A percentile compares a stretch with the other conserved stretches of the same genome.
Evolutionary conservation across 768 basidiomycete species (phyloP).

Genomic region (Pholiota microspora): DNA sequence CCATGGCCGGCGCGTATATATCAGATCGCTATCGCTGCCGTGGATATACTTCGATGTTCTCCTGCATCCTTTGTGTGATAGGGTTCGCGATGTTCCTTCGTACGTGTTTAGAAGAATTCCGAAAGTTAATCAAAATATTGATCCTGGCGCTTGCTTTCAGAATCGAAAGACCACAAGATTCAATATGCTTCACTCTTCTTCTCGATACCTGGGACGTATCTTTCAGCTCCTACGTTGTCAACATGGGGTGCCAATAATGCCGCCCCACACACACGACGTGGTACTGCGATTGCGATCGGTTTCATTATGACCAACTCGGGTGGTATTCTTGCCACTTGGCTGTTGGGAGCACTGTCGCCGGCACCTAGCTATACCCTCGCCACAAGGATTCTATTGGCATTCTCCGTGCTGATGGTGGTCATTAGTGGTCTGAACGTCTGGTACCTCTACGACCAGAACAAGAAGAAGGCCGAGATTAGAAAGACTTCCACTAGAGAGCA

Average conservation of each 20-base stretch:
- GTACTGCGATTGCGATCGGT: conserved; percentile 55
- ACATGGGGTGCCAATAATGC: conserved; percentile 67
- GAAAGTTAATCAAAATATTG: neutral
- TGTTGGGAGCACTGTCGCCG: conserved; percentile 48
- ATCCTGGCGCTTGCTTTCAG: conserved; percentile 18
- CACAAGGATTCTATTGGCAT: conserved; percentile 38
- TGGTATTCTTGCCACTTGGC: conserved; percentile 62
- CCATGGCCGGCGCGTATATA: conserved; percentile 38
- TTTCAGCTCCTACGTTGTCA: conserved; percentile 48
- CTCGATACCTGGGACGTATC: conserved; percentile 49
- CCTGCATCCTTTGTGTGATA: conserved; percentile 38
- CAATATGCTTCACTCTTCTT: conserved; percentile 60
- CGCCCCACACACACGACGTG: conserved; percentile 53
- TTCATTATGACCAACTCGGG: conserved; percentile 59
- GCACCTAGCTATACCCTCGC: conserved; percentile 50
- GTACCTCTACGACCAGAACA: conserved; percentile 44
- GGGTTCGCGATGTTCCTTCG: conserved; percentile 60
- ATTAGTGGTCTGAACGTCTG: conserved; percentile 34
- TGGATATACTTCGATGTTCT: conserved; percentile 44
- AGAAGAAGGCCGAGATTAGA: conserved; percentile 40
- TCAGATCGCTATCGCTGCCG: conserved; percentile 55
- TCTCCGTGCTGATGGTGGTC: conserved; percentile 38
- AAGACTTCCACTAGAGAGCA: conserved; percentile 25
- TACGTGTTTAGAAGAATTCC: conserved; percentile 20
- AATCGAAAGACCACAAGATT: conserved; percentile 33